A percentile compares a stretch with the other conserved stretches of the same genome.
phyloP scores from a whole-genome alignment of 106 monocot genomes.

The Acanthochlamys bracteata region DNA sequence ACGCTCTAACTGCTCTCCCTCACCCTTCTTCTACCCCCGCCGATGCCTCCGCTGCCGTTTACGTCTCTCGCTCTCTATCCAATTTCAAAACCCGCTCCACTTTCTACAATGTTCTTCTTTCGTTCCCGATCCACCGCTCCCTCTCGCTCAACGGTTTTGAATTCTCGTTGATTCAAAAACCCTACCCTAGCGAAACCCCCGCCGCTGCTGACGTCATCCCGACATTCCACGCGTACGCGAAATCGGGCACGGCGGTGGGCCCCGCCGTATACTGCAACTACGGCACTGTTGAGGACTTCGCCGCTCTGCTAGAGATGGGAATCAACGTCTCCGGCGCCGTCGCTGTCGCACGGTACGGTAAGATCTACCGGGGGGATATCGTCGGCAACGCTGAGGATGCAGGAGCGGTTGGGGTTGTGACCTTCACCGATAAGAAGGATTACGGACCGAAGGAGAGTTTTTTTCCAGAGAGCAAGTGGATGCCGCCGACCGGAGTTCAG shows the following conservation, averaged over 20 bases:
- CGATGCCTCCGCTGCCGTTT: conserved; percentile 22
- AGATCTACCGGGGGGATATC: conserved; percentile 71
- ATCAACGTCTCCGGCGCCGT: conserved; percentile 38
- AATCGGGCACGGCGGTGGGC: conserved; percentile 41
- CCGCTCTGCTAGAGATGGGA: conserved; percentile 19
- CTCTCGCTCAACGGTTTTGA: conserved; percentile 6
- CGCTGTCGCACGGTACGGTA: conserved; percentile 57
- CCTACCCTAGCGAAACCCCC: conserved; percentile 23
- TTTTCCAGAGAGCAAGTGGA: conserved; percentile 42
- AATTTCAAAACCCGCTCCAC: conserved; percentile 21
- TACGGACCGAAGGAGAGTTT: conserved; percentile 20
- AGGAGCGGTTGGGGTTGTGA: conserved; percentile 46
- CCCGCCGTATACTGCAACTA: conserved; percentile 61
- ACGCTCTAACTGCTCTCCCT: conserved; percentile 46
- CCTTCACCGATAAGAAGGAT: conserved; percentile 45
- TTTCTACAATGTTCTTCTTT: conserved; percentile 41
- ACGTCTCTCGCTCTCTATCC: conserved; percentile 33
- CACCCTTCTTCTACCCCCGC: conserved; percentile 42
- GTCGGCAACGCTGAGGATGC: conserved; percentile 46
- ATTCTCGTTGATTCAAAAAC: conserved; percentile 30
- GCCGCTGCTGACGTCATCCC: conserved; percentile 26
- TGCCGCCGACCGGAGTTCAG: conserved; percentile 71
- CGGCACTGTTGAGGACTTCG: conserved; percentile 62
- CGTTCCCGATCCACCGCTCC: conserved; percentile 48
- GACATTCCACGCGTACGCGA: conserved; percentile 66